Base-by-base conservation (phyloP, 495 filamentous ascomycete species). In the Xylaria palmicola region DNA sequence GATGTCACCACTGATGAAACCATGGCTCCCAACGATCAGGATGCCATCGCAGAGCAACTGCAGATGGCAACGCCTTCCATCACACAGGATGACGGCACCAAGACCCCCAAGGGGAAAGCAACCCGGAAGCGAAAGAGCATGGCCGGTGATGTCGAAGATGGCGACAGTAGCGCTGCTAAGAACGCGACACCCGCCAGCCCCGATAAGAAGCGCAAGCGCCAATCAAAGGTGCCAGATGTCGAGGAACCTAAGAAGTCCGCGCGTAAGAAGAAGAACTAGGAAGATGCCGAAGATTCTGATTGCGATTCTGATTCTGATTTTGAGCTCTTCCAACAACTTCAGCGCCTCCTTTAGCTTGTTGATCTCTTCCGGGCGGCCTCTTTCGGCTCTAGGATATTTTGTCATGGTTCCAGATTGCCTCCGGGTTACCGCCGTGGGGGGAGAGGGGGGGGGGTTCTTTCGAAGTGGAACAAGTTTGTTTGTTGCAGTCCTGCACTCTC, bases 151-250 rank as follows among this genome's bases (percentile, higher is more conserved):
- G 72, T 74, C 27, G 80, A 86, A 56, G 66, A 64, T 51, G 60
- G 48, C 9, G 69, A 72, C 54, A 64, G 62, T 47, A 70, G 72
- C 44, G 67, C 73, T 41, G 85, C 84, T 83, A 76, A 78, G 67
- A 77, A 76, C 59, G 76, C 76, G 61, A 77, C 76, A n/a, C 76
- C 77, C 12, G 73, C 73, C 32, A 80, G 77, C 72, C 79, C 79
- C 15, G 79, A 81, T 50, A 88, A 87, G 82, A 90, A 90, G 84
- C 85, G 87, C 71, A 89, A 88, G 83, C 68, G 79, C 48, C 72
- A 66, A 10, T 79, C 78, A 53, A 81, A 81, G 68, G 74, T 72
- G 7, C 72, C 74, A 4, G 72, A 75, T 34, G 71, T 71, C 4
- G 78, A 79, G 66, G 79, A 82, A 54, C 78, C 79, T 29, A 82